Percentiles rank a stretch among this genome's conserved stretches.
Evolutionary conservation across 2,329 filamentous ascomycete genomes (phyloP).

Genomic region (Pseudogymnoascus pannorum): DNA sequence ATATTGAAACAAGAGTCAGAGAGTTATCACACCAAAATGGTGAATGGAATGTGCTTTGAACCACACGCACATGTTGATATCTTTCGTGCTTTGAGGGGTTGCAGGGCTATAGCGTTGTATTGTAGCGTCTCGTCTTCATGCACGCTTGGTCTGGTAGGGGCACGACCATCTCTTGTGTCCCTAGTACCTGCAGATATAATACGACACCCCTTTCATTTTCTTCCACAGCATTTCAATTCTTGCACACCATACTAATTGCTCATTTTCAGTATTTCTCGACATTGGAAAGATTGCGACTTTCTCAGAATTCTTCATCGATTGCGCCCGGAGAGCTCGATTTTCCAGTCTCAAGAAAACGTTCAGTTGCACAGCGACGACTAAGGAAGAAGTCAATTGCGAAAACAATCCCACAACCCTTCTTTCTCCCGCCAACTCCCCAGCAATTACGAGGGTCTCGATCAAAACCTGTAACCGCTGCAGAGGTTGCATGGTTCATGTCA

Average conservation of each 20-base stretch:
- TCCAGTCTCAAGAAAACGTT: constrained; percentile 6
- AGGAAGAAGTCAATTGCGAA: constrained; percentile 9
- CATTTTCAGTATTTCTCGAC: constrained; percentile 61
- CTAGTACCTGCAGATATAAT: constrained; percentile 12
- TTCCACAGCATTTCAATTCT: constrained; percentile 55
- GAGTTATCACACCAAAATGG: not conserved
- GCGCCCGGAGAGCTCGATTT: constrained; percentile 23
- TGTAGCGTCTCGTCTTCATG: constrained; percentile 7
- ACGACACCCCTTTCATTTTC: constrained; percentile 4
- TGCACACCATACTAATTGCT: constrained; percentile 9
- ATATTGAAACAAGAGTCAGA: constrained; percentile 1
- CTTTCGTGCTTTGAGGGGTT: not conserved
- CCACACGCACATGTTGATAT: not conserved
- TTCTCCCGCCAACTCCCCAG: constrained; percentile 10
- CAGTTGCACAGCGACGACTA: constrained; percentile 21
- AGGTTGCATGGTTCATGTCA: constrained; percentile 61
- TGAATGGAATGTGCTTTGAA: not conserved
- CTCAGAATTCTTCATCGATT: constrained; percentile 38
- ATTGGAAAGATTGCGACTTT: constrained; percentile 61
- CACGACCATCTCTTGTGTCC: not conserved
- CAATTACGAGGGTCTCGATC: constrained; percentile 23
- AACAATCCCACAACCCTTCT: not conserved
- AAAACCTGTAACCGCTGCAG: constrained; percentile 40
- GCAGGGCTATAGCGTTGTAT: constrained; percentile 5
- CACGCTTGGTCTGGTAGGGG: not conserved